Evolutionary conservation across 1,284 basidiomycete species (phyloP).

Genomic region (Blastosporella zonata): DNA sequence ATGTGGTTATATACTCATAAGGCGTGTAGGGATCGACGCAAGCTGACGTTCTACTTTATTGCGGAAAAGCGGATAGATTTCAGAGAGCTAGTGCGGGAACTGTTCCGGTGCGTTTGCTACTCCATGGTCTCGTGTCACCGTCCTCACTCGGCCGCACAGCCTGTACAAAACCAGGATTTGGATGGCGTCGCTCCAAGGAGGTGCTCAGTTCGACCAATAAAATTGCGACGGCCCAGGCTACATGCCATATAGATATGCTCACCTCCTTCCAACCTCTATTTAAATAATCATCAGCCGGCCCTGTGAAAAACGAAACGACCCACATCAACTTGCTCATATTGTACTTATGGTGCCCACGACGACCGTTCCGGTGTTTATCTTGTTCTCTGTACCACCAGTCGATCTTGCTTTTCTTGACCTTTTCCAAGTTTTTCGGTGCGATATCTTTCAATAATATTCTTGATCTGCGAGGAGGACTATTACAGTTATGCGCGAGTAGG

Average conservation of each 20-base stretch:
- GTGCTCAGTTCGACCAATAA: conserved; percentile 35
- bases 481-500: conserved; percentile 17
- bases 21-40: conserved; percentile 83
- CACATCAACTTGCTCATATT: conserved; percentile 9
- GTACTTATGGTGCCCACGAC: conserved; percentile 11
- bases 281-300: conserved; percentile 15
- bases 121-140: not conserved
- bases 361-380: conserved; percentile 8
- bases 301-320: conserved; percentile 5
- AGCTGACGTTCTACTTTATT: conserved; percentile 96
- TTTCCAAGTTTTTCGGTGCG: conserved; percentile 12
- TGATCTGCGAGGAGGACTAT: conserved; percentile 13
- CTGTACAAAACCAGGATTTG: conserved; percentile 79
- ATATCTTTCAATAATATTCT: conserved; percentile 12
- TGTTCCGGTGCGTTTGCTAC: conserved; percentile 67
- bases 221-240: not conserved
- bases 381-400: conserved; percentile 19
- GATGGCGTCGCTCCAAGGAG: conserved; percentile 64
- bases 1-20: not conserved
- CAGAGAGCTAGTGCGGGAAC: conserved; percentile 89
- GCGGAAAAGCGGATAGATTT: conserved; percentile 97
- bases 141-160: conserved; percentile 30
- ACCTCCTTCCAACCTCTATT: conserved; percentile 3
- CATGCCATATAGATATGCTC: conserved; percentile 19
- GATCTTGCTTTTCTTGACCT: conserved; percentile 10